Evolutionary conservation across 73 alveolate species (phyloP).

Genomic region (Blepharisma japonicum): DNA sequence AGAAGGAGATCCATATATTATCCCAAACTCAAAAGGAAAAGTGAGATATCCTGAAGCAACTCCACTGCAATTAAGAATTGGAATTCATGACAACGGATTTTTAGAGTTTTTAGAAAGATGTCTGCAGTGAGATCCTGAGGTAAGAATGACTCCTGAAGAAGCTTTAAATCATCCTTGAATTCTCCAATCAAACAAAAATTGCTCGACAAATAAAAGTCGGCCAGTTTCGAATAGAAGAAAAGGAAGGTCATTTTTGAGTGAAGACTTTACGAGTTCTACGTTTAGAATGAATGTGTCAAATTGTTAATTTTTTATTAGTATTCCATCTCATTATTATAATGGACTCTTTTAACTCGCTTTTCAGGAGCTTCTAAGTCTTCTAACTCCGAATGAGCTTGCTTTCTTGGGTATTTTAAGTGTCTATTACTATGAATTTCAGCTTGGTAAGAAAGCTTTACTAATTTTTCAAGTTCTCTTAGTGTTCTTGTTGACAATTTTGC

Average conservation of each 20-base stretch:
- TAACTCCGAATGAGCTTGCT: background rate
- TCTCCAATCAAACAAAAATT: background rate
- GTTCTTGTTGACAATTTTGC: background rate
- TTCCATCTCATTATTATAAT: slow-evolving; percentile 19
- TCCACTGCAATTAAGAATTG: slow-evolving; percentile 33
- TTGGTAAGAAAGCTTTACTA: background rate
- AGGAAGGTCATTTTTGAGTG: no score
- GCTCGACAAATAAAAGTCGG: no score
- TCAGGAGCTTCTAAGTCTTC: background rate
- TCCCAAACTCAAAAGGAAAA: slow-evolving; percentile 54
- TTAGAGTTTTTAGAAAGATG: slow-evolving; percentile 44
- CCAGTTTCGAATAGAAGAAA: no score
- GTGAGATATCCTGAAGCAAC: slow-evolving; percentile 47
- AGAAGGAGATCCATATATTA: background rate
- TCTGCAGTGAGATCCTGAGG: slow-evolving; percentile 36
- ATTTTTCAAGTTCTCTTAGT: slow-evolving; percentile 2
- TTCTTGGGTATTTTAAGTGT: background rate
- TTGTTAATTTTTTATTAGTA: background rate
- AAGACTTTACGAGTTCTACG: no score
- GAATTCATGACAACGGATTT: slow-evolving; percentile 47
- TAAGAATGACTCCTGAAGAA: slow-evolving; percentile 37
- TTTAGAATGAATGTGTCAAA: no score
- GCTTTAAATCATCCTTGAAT: slow-evolving; percentile 49
- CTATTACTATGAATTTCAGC: slow-evolving; percentile 12
- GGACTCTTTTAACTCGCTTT: background rate